These are phyloP conservation scores for Naganishia antarctica DNA, from an alignment of 768 basidiomycete genomes.

Conservation along the genomic window DNA sequence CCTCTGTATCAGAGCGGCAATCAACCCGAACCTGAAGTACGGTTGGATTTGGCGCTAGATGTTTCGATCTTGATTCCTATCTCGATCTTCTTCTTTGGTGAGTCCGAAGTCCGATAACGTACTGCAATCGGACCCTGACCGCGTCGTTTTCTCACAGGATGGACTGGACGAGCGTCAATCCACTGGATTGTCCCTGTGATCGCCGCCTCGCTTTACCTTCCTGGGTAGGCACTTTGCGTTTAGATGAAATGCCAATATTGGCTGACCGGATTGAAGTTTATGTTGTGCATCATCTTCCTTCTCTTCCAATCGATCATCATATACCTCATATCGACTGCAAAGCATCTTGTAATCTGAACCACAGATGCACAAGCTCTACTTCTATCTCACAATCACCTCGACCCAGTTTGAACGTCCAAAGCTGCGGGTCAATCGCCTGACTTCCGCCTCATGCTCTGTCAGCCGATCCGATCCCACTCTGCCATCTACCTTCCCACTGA, in stretches of 20 bases:
- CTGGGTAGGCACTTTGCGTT: not conserved
- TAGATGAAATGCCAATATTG: no score
- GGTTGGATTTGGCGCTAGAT: constrained; percentile 20
- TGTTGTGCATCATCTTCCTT: constrained; percentile 21
- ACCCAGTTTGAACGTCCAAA: not conserved
- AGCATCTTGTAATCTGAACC: no score
- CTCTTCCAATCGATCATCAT: constrained; percentile 29
- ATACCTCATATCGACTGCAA: no score
- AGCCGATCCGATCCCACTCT: not conserved
- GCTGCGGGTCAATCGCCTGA: not conserved
- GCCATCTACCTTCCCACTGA: not conserved
- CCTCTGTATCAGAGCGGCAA: constrained; percentile 17
- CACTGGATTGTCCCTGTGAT: constrained; percentile 34
- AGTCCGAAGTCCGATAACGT: not conserved
- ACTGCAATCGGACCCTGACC: not conserved
- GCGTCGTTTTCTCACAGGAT: not conserved
- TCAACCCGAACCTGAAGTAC: constrained; percentile 17
- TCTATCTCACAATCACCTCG: not conserved
- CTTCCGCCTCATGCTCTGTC: not conserved
- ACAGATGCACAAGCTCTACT: no score
- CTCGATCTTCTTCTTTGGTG: constrained; percentile 28
- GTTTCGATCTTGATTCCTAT: constrained; percentile 23
- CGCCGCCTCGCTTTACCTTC: constrained; percentile 15
- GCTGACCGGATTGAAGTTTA: not conserved
- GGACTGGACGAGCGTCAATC: constrained; percentile 22